Evolutionary conservation across 2,329 filamentous ascomycete genomes (phyloP).

Genomic region (Pochonia chlamydosporia): DNA sequence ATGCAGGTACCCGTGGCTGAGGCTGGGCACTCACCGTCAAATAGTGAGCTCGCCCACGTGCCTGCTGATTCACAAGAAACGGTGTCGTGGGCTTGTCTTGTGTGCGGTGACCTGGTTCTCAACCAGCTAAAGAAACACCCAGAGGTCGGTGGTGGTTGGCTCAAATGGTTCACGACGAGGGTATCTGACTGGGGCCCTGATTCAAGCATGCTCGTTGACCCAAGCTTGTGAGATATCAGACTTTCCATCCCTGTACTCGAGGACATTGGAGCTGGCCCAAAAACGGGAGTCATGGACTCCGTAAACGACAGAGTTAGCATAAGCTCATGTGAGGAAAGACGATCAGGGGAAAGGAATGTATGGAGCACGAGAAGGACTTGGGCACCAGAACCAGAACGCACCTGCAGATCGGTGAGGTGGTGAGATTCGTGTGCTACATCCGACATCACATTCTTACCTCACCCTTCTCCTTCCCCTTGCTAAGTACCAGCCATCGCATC

Average conservation of each 20-base stretch:
- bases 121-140: constrained; percentile 16
- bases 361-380: not conserved
- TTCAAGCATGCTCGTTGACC: too few species aligned
- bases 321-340: too few species aligned
- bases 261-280: too few species aligned
- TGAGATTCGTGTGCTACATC: not conserved
- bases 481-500: too few species aligned
- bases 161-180: constrained; percentile 6
- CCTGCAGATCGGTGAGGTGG: not conserved
- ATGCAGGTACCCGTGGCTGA: not conserved
- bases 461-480: too few species aligned
- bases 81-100: constrained; percentile 25
- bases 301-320: too few species aligned
- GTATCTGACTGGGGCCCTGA: constrained; percentile 1
- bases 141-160: constrained; percentile 15
- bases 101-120: constrained; percentile 25
- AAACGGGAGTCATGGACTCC: too few species aligned
- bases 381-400: not conserved
- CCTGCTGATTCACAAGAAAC: not conserved
- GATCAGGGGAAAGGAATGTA: too few species aligned
- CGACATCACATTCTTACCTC: too few species aligned
- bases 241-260: too few species aligned
- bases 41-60: not conserved
- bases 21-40: not conserved
- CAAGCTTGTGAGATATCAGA: too few species aligned